Percentiles rank a stretch among this genome's conserved stretches.
Evolutionary conservation across 2,329 filamentous ascomycete species (phyloP).

Genomic region (Xylaria hypoxylon): DNA sequence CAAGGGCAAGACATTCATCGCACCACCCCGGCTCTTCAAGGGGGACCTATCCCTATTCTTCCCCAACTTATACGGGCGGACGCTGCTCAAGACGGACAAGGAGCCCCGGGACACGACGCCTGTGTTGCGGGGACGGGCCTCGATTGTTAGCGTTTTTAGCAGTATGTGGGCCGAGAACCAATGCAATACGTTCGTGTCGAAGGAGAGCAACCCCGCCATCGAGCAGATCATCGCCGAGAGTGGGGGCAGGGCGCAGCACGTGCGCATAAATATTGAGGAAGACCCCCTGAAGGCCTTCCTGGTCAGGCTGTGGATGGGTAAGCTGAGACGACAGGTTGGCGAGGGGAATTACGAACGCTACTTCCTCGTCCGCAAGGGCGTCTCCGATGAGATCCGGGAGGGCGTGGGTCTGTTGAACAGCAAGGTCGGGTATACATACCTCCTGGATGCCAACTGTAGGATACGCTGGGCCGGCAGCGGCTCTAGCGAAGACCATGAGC

Average conservation of each 20-base stretch:
- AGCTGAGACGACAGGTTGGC: constrained; percentile 62
- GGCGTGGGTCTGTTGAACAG: constrained; percentile 81
- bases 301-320: constrained; percentile 66
- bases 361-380: constrained; percentile 68
- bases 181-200: constrained; percentile 75
- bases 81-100: constrained; percentile 70
- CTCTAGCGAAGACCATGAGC: constrained; percentile 72
- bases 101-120: constrained; percentile 77
- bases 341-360: constrained; percentile 69
- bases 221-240: constrained; percentile 68
- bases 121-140: constrained; percentile 77
- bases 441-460: constrained; percentile 86
- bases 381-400: constrained; percentile 72
- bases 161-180: constrained; percentile 89
- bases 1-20: constrained; percentile 91
- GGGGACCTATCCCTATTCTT: constrained; percentile 88
- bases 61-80: constrained; percentile 88
- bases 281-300: constrained; percentile 75
- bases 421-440: constrained; percentile 93
- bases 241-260: constrained; percentile 72
- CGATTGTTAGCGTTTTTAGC: constrained; percentile 84
- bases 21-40: constrained; percentile 86
- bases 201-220: constrained; percentile 75
- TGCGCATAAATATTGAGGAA: constrained; percentile 91
- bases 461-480: constrained; percentile 96